phyloP scores from a whole-genome alignment of 768 basidiomycete genomes.

The Lactarius hatsudake region DNA sequence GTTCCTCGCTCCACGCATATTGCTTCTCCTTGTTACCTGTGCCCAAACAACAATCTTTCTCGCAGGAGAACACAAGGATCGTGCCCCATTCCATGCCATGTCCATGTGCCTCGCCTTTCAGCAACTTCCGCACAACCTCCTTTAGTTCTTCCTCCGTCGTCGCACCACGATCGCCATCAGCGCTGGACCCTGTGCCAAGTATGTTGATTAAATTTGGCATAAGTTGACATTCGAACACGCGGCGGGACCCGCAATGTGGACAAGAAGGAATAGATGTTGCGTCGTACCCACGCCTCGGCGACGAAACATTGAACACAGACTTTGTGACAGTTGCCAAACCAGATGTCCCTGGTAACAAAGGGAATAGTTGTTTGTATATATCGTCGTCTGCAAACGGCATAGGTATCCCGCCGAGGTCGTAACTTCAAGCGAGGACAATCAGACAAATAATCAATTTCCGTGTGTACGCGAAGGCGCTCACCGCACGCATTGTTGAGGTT shows the following conservation, averaged over 20 bases:
- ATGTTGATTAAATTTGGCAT: conserved; percentile 92
- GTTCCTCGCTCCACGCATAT: conserved; percentile 68
- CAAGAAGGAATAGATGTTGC: conserved; percentile 59
- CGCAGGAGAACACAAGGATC: conserved; percentile 84
- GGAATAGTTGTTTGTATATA: conserved; percentile 73
- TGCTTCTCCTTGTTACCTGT: conserved; percentile 41
- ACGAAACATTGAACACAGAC: conserved; percentile 54
- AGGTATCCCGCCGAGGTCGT: conserved; percentile 83
- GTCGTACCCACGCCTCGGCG: conserved; percentile 51
- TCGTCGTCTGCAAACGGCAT: conserved; percentile 82
- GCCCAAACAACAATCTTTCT: conserved; percentile 65
- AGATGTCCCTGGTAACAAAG: conserved; percentile 42
- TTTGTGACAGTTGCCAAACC: conserved; percentile 54
- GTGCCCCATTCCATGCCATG: conserved; percentile 95
- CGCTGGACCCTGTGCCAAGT: conserved; percentile 41
- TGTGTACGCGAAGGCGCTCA: conserved; percentile 38
- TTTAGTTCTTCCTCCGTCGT: conserved; percentile 66
- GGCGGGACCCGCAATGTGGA: conserved; percentile 57
- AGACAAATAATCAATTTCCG: background rate
- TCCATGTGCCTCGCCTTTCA: conserved; percentile 48
- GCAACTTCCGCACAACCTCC: conserved; percentile 52
- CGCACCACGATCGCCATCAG: conserved; percentile 32
- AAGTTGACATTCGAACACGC: conserved; percentile 90
- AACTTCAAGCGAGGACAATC: conserved; percentile 45
- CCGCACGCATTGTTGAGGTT: conserved; percentile 87